Conservation (phyloP, 306 rosid genomes). For the Hylodesmum podocarpum region DNA sequence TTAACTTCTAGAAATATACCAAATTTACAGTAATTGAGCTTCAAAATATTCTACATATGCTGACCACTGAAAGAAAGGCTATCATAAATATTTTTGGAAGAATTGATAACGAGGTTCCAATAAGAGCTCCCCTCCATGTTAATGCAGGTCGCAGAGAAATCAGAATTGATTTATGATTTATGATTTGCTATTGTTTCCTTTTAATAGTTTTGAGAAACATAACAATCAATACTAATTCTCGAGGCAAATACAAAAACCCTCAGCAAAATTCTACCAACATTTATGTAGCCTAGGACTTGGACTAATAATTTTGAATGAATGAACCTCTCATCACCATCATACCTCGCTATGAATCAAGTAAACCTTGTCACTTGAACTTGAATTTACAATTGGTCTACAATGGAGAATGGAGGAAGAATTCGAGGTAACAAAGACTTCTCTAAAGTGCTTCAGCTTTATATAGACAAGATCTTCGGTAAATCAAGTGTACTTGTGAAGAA, state of each 20-base stretch:
- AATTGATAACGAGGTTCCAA: background rate
- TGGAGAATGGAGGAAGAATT: too few relatives aligned
- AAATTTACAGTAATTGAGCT: background rate
- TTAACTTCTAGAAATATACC: background rate
- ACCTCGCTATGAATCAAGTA: too few relatives aligned
- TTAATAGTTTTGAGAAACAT: background rate
- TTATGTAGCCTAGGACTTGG: too few relatives aligned
- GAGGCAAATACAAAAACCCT: background rate
- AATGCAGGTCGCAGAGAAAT: background rate
- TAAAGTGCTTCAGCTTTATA: too few relatives aligned
- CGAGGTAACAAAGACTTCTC: too few relatives aligned
- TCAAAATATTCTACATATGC: background rate
- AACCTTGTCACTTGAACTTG: too few relatives aligned
- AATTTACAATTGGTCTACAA: too few relatives aligned
- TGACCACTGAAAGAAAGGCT: background rate
- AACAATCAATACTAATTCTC: background rate
- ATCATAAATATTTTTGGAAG: background rate
- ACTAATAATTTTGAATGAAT: too few relatives aligned
- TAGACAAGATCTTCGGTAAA: too few relatives aligned
- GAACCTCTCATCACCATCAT: too few relatives aligned
- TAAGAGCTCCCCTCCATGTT: too few relatives aligned
- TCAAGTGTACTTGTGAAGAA: too few relatives aligned
- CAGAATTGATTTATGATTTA: background rate
- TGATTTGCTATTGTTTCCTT: background rate
- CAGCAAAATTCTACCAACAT: constrained; percentile 5